Conservation (phyloP, 495 filamentous ascomycete genomes). For the Penicillium ochrochloron region DNA sequence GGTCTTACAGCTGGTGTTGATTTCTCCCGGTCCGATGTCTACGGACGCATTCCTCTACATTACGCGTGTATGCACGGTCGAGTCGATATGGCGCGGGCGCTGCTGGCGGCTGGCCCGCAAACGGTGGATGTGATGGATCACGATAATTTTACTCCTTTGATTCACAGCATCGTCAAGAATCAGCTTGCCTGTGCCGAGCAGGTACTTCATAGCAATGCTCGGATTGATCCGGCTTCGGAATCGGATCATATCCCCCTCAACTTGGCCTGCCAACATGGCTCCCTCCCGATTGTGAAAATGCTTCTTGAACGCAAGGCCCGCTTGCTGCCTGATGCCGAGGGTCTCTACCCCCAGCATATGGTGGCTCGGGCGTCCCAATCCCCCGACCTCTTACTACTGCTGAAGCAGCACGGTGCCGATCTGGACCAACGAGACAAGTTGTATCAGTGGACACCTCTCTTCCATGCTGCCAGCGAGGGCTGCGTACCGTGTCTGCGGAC, state of each 20-base stretch:
- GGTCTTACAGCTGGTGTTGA: conserved; percentile 74
- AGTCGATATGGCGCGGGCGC: conserved; percentile 76
- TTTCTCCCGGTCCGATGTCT: conserved; percentile 82
- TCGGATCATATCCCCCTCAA: conserved; percentile 94
- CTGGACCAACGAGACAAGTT: conserved; percentile 91
- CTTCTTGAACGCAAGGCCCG: conserved; percentile 77
- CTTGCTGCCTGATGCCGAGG: conserved; percentile 91
- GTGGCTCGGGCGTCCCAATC: conserved; percentile 88
- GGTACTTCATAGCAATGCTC: conserved; percentile 71
- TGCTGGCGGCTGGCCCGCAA: conserved; percentile 62
- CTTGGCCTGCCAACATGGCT: conserved; percentile 91
- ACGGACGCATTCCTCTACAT: conserved; percentile 90
- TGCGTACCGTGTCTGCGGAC: conserved; percentile 84
- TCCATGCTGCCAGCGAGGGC: conserved; percentile 96
- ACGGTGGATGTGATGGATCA: conserved; percentile 89
- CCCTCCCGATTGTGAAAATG: conserved; percentile 77
- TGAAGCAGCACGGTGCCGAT: conserved; percentile 88
- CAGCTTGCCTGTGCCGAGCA: conserved; percentile 77
- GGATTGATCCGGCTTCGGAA: conserved; percentile 79
- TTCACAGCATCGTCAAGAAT: conserved; percentile 89
- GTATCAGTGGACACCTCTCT: conserved; percentile 95
- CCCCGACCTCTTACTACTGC: conserved; percentile 73
- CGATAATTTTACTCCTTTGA: conserved; percentile 95
- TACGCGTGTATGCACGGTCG: conserved; percentile 96
- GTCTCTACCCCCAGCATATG: conserved; percentile 95